Evolutionary conservation across 805 yeast species (phyloP).

Genomic region (Ogataea paradorogensis): DNA sequence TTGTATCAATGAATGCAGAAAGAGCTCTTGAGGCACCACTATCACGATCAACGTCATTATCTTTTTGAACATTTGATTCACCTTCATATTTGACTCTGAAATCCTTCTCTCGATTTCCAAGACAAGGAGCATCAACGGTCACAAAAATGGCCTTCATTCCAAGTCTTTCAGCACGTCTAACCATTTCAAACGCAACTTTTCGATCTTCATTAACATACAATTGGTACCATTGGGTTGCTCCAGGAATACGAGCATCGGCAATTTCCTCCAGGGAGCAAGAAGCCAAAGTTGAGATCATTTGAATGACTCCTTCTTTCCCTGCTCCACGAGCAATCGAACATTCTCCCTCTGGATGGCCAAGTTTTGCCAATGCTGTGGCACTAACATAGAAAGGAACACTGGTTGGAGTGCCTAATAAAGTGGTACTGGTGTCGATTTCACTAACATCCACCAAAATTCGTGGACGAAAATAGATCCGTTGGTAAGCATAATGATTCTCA

Average conservation of each 20-base stretch:
- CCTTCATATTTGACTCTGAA: constrained; percentile 31
- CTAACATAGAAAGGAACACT: constrained; percentile 82
- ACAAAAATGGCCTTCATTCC: constrained; percentile 82
- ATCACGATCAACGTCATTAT: constrained; percentile 52
- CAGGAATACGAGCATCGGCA: constrained; percentile 59
- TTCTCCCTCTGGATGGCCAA: constrained; percentile 95
- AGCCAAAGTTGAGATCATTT: constrained; percentile 92
- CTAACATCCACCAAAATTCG: constrained; percentile 76
- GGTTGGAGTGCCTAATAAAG: constrained; percentile 68
- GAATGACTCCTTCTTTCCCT: constrained; percentile 64
- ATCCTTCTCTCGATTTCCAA: constrained; percentile 83
- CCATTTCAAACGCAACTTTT: constrained; percentile 53
- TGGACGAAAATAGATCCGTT: constrained; percentile 85
- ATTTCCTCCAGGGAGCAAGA: constrained; percentile 87
- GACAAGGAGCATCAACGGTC: constrained; percentile 90
- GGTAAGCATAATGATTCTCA: constrained; percentile 89
- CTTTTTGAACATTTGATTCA: constrained; percentile 45
- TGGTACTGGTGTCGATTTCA: constrained; percentile 65
- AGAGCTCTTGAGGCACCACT: constrained; percentile 88
- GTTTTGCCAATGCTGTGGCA: constrained; percentile 89
- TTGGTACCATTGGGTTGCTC: constrained; percentile 86
- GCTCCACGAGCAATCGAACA: constrained; percentile 82
- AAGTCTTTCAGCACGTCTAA: constrained; percentile 67
- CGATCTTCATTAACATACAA: constrained; percentile 80
- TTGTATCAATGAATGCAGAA: constrained; percentile 77